Evolutionary conservation across 2,329 filamentous ascomycete species (phyloP).

Genomic region (Aureobasidium sp.): DNA sequence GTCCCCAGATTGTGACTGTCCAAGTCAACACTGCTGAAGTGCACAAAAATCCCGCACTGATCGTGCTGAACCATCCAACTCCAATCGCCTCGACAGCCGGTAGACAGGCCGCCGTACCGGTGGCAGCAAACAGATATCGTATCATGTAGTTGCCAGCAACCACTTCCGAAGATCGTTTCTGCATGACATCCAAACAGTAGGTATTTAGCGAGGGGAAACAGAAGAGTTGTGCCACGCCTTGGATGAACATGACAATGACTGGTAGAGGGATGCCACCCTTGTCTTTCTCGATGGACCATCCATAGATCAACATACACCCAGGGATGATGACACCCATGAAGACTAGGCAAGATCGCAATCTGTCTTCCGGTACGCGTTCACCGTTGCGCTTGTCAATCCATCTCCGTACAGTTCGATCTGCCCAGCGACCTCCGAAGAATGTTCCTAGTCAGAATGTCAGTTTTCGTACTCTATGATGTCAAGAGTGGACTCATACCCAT

Average conservation of each 20-base stretch:
- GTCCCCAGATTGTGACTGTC: conserved; percentile 45
- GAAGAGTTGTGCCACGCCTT: conserved; percentile 67
- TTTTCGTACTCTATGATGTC: conserved; percentile 22
- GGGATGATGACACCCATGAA: conserved; percentile 55
- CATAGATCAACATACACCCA: conserved; percentile 59
- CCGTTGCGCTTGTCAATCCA: conserved; percentile 55
- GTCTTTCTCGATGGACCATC: conserved; percentile 54
- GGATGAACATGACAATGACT: conserved; percentile 66
- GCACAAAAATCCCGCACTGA: conserved; percentile 54
- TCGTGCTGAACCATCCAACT: conserved; percentile 74
- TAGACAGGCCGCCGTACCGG: conserved; percentile 63
- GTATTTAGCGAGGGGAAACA: conserved; percentile 71
- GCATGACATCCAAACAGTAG: conserved; percentile 79
- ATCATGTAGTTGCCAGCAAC: conserved; percentile 70
- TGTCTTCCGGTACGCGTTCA: conserved; percentile 59
- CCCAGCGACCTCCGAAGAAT: conserved; percentile 64
- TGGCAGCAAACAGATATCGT: conserved; percentile 66
- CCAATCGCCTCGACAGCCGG: conserved; percentile 69
- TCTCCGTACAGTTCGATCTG: conserved; percentile 58
- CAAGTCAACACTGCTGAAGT: conserved; percentile 38
- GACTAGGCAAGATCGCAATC: conserved; percentile 52
- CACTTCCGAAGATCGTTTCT: conserved; percentile 61
- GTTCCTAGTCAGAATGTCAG: conserved; percentile 41
- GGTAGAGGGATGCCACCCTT: conserved; percentile 54
- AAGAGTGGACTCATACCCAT: not conserved